These are phyloP conservation scores for Poa pratensis DNA, from an alignment of 176 grass and related monocot genomes.

Conservation along the genomic window DNA sequence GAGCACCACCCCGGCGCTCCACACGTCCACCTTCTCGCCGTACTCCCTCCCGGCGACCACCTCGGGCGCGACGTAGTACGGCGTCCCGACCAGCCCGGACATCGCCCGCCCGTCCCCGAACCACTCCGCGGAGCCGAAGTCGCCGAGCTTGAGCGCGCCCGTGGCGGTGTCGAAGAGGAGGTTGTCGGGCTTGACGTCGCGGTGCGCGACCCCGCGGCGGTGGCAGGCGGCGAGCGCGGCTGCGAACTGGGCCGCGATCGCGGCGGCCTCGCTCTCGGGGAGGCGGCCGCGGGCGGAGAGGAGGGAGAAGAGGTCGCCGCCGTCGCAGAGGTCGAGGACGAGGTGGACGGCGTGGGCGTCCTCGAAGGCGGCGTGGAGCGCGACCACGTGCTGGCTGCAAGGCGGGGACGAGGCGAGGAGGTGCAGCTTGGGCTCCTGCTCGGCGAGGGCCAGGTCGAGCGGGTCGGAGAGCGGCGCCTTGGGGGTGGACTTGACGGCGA, in stretches of 20 bases:
- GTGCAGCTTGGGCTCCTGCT: conserved; percentile 77
- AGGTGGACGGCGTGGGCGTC: conserved; percentile 67
- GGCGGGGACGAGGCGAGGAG: conserved; percentile 45
- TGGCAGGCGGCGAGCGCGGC: conserved; percentile 59
- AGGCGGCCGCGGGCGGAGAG: conserved; percentile 50
- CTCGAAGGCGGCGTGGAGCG: conserved; percentile 66
- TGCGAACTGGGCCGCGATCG: conserved; percentile 32
- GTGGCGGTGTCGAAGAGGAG: conserved; percentile 57
- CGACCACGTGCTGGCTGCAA: conserved; percentile 15
- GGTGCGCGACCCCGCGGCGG: conserved; percentile 77
- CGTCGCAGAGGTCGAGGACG: conserved; percentile 67
- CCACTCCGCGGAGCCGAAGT: conserved; percentile 82
- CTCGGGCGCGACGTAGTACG: conserved; percentile 84
- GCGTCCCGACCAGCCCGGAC: conserved; percentile 70
- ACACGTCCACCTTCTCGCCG: conserved; percentile 86
- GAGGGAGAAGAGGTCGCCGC: conserved; percentile 59
- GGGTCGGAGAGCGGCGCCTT: conserved; percentile 70
- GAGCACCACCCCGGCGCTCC: conserved; percentile 83
- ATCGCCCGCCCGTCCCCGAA: conserved; percentile 64
- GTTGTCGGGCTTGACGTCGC: conserved; percentile 91
- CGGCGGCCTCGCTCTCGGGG: conserved; percentile 70
- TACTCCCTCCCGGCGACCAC: conserved; percentile 64
- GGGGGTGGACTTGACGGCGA: conserved; percentile 65
- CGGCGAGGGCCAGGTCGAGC: conserved; percentile 65
- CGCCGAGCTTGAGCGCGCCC: conserved; percentile 62